Base-by-base conservation (phyloP, 176 grass and related monocot genomes). In the Luzula sylvatica region DNA sequence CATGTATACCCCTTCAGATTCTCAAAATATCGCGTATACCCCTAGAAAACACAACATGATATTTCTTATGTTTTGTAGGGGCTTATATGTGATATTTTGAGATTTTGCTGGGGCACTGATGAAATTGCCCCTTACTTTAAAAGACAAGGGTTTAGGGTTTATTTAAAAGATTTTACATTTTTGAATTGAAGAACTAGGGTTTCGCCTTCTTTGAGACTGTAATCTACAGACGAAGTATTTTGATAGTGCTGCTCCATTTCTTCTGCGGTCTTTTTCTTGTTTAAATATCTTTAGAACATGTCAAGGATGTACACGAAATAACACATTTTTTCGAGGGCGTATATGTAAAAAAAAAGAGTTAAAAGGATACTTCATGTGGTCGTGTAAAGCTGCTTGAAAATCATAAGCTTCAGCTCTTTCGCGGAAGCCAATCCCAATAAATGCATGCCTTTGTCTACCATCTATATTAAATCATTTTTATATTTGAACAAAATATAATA, bases 241-340 rank as follows among this genome's bases (percentile, higher is more conserved):
- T 98, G 84, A 80, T 90, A 90, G 42, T 90, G 85, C 21, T 87
- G 92, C 66, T 90, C 81, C 92, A 98, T 98, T 74, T 98, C 92
- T 76, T 98, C 92, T 52, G 92, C 92, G 1, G 81, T 75, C 48
- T 87, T 98, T 68, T 98, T 98, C 71, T 98, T 98, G 58, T 98
- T 86, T 62, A 98, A 47, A 67, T 90, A 98, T 75, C 92, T 98
- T 73, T 55, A 44, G 56, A n/a, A n/a, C n/a, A n/a, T n/a, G n/a
- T 55, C 46, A 72, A 66, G 57, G 76, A 86, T 83, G 42, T 60
- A 15, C 72, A 61, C 18, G 78, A 74, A 52, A 42, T 42, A 74
- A 15, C 29, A 42, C 60, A 78, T 23, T 50, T 50, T 71, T 18
- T 12, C 16, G 11, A 62, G 43, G 43, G 43, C 12, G 4, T 1